These are phyloP conservation scores for Trypanosoma avium DNA, from an alignment of 208 protist species.

Conservation along the genomic window DNA sequence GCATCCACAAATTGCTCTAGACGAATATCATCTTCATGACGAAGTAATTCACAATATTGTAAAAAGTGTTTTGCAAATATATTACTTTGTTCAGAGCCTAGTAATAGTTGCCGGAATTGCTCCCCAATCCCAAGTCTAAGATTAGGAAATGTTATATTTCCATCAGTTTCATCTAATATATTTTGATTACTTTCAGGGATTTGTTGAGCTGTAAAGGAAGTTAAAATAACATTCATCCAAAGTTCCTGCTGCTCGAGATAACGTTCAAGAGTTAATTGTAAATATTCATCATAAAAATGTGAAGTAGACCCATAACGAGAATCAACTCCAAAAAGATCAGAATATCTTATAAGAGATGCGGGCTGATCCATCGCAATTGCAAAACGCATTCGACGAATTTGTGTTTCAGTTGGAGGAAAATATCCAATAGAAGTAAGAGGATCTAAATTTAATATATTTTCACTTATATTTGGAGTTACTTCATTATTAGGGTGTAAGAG, in stretches of 20 bases:
- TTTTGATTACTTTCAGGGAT: slow-evolving; percentile 41
- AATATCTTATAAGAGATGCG: slow-evolving; percentile 39
- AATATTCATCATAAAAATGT: slow-evolving; percentile 84
- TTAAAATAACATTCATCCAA: slow-evolving; percentile 51
- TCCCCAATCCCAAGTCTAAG: slow-evolving; percentile 45
- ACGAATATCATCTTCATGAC: slow-evolving; percentile 61
- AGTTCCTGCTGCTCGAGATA: slow-evolving; percentile 70
- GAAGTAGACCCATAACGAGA: slow-evolving; percentile 42
- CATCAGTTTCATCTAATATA: slow-evolving; percentile 68
- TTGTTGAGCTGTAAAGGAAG: slow-evolving; percentile 41
- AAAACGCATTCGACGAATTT: slow-evolving; percentile 73
- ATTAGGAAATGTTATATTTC: slow-evolving; percentile 51
- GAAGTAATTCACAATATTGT: slow-evolving; percentile 64
- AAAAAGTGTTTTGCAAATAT: slow-evolving; percentile 68
- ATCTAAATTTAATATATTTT: not conserved
- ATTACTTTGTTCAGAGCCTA: slow-evolving; percentile 40
- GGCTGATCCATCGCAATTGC: slow-evolving; percentile 83
- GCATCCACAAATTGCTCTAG: slow-evolving; percentile 79
- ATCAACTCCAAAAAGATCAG: slow-evolving; percentile 66
- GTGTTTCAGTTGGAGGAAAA: slow-evolving; percentile 43
- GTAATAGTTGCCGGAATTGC: slow-evolving; percentile 29
- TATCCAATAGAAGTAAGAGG: slow-evolving; percentile 53
- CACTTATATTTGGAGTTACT: not conserved
- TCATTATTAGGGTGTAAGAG: slow-evolving; percentile 18
- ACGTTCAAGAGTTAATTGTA: slow-evolving; percentile 64